Evolutionary conservation across 2,329 filamentous ascomycete species (phyloP).

Genomic region (Hirsutella rhossiliensis): DNA sequence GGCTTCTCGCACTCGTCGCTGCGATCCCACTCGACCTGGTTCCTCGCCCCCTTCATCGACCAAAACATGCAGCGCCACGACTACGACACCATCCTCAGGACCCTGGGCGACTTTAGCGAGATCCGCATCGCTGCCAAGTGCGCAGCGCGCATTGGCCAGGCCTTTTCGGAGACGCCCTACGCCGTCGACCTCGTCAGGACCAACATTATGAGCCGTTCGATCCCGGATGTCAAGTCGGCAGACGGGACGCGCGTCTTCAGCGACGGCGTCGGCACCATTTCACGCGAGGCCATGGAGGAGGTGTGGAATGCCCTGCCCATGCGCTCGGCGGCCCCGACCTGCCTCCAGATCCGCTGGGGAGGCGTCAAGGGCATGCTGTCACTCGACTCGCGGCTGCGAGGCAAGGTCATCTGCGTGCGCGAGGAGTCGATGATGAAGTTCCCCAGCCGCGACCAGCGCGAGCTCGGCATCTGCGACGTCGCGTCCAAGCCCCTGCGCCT

Average conservation of each 20-base stretch:
- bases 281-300: slow-evolving; percentile 40
- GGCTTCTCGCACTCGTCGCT: slow-evolving; percentile 74
- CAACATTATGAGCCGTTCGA: slow-evolving; percentile 18
- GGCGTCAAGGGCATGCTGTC: slow-evolving; percentile 72
- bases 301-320: slow-evolving; percentile 45
- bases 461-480: slow-evolving; percentile 62
- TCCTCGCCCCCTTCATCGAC: slow-evolving; percentile 34
- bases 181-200: slow-evolving; percentile 38
- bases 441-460: slow-evolving; percentile 33
- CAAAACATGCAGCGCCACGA: slow-evolving; percentile 17
- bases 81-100: slow-evolving; percentile 29
- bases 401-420: slow-evolving; percentile 49
- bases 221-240: slow-evolving; percentile 39
- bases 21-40: slow-evolving; percentile 59
- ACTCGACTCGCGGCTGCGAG: slow-evolving; percentile 48
- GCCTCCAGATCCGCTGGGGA: slow-evolving; percentile 62
- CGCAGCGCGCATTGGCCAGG: slow-evolving; percentile 49
- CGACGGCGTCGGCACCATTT: slow-evolving; percentile 70
- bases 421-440: slow-evolving; percentile 72
- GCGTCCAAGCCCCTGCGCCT: slow-evolving; percentile 55
- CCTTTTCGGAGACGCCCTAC: slow-evolving; percentile 63
- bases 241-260: slow-evolving; percentile 52
- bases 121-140: slow-evolving; percentile 43
- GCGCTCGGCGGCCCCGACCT: slow-evolving; percentile 41
- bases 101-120: slow-evolving; percentile 35